These are phyloP conservation scores for Punica granatum DNA, from an alignment of 345 rosid species.

Conservation along the genomic window DNA sequence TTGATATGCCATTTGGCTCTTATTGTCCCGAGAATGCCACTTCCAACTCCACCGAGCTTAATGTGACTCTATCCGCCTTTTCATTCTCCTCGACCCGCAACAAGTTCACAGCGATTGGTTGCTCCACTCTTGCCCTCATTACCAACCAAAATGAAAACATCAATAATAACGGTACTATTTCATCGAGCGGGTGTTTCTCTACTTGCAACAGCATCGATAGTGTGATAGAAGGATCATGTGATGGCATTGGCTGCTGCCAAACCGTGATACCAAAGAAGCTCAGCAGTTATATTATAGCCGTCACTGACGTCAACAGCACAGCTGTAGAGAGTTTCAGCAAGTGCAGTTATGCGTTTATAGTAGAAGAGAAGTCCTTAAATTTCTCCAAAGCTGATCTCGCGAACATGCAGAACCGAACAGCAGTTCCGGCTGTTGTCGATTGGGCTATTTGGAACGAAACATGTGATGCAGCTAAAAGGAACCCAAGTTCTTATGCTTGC, in stretches of 20 bases:
- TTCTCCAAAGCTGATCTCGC: constrained; percentile 4
- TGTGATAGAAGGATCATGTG: constrained; percentile 19
- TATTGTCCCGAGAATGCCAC: not conserved
- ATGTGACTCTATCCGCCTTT: not conserved
- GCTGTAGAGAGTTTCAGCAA: not conserved
- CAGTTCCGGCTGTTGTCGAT: not conserved
- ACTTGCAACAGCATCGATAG: constrained; percentile 7
- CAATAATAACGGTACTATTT: not conserved
- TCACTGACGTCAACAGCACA: not conserved
- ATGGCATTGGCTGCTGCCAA: constrained; percentile 39
- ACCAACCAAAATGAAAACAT: not conserved
- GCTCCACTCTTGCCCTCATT: constrained; percentile 19
- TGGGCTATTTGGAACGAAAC: constrained; percentile 1
- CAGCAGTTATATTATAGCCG: not conserved
- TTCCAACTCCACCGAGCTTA: not conserved
- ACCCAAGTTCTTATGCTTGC: not conserved
- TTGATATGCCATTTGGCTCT: not conserved
- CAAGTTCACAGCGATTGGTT: constrained; percentile 32
- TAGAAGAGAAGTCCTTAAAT: constrained; percentile 8
- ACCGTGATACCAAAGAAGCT: constrained; percentile 23
- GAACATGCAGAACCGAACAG: not conserved
- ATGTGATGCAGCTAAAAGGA: not conserved
- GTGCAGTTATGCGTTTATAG: constrained; percentile 27
- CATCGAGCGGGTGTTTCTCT: constrained; percentile 13
- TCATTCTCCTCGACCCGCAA: constrained; percentile 9